phyloP scores from a whole-genome alignment of 148 eudicot genomes.

The Chenopodium suecicum region DNA sequence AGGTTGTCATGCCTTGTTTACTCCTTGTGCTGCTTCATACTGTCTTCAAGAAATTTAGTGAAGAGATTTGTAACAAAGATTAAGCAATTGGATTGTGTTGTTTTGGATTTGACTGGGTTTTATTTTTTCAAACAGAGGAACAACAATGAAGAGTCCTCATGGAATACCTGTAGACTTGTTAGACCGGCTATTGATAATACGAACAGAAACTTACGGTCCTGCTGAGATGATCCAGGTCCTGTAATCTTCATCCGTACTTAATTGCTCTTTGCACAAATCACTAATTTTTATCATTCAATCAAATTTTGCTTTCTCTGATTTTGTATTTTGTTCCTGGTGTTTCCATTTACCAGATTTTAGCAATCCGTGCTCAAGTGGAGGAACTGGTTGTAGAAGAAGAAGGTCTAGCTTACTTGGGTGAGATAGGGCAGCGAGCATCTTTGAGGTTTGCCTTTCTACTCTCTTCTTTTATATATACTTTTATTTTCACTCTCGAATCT shows the following conservation, averaged over 20 bases:
- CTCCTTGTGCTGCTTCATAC: neutral
- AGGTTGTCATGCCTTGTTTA: neutral
- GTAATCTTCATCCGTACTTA: neutral
- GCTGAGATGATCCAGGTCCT: slow-evolving; percentile 98
- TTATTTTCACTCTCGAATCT: neutral
- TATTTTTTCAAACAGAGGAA: slow-evolving; percentile 59
- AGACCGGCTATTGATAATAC: slow-evolving; percentile 76
- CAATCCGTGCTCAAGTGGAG: slow-evolving; percentile 96
- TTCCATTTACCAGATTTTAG: slow-evolving; percentile 60
- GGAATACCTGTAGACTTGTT: slow-evolving; percentile 93
- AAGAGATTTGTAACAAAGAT: neutral
- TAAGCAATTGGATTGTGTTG: neutral
- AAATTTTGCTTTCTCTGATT: neutral
- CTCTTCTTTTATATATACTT: neutral
- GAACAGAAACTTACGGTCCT: slow-evolving; percentile 87
- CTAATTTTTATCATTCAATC: neutral
- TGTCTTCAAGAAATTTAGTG: neutral
- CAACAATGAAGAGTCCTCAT: slow-evolving; percentile 95
- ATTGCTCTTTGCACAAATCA: neutral
- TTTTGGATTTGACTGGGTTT: neutral
- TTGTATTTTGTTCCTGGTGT: slow-evolving; percentile 12
- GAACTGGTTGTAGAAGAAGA: slow-evolving; percentile 86
- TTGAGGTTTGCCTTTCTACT: slow-evolving; percentile 54
- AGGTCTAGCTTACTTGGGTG: slow-evolving; percentile 85
- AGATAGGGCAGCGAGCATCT: slow-evolving; percentile 87